phyloP scores from a whole-genome alignment of 2,329 filamentous ascomycete genomes.

The Ophidiomyces ophidiicola region DNA sequence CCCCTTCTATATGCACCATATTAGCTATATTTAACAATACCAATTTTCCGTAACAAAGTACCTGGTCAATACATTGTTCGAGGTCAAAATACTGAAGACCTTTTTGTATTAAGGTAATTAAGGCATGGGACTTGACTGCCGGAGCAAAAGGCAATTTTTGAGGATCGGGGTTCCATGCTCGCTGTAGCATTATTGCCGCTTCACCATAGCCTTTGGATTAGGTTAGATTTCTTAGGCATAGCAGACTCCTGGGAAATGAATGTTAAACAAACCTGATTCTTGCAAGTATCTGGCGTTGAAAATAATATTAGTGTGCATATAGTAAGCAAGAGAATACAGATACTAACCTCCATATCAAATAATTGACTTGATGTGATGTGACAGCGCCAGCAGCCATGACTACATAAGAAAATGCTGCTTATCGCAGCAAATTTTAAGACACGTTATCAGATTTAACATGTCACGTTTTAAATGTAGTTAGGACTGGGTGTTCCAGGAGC shows the following conservation, averaged over 20 bases:
- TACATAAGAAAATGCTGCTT: slow-evolving; percentile 4
- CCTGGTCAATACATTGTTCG: slow-evolving; percentile 39
- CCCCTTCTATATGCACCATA: slow-evolving; percentile 24
- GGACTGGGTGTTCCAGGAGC: background rate
- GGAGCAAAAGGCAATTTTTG: slow-evolving; percentile 50
- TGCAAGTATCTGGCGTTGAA: slow-evolving; percentile 41
- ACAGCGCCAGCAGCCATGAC: slow-evolving; percentile 34
- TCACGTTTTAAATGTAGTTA: background rate
- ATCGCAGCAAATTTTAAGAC: slow-evolving; percentile 1
- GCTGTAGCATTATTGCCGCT: slow-evolving; percentile 48
- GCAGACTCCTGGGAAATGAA: slow-evolving; percentile 8
- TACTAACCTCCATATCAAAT: slow-evolving; percentile 54
- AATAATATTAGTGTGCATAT: slow-evolving; percentile 15
- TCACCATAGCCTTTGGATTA: slow-evolving; percentile 41
- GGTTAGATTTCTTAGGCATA: background rate
- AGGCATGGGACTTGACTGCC: slow-evolving; percentile 46
- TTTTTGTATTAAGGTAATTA: slow-evolving; percentile 52
- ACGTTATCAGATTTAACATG: slow-evolving; percentile 6
- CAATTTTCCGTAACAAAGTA: slow-evolving; percentile 21
- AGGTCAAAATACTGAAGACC: slow-evolving; percentile 46
- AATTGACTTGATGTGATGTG: slow-evolving; percentile 51
- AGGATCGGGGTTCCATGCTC: slow-evolving; percentile 51
- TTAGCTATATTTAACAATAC: background rate
- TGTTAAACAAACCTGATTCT: slow-evolving; percentile 39
- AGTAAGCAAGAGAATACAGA: slow-evolving; percentile 11